phyloP scores from a whole-genome alignment of 2,329 filamentous ascomycete species.

The Penicillium corylophilum region DNA sequence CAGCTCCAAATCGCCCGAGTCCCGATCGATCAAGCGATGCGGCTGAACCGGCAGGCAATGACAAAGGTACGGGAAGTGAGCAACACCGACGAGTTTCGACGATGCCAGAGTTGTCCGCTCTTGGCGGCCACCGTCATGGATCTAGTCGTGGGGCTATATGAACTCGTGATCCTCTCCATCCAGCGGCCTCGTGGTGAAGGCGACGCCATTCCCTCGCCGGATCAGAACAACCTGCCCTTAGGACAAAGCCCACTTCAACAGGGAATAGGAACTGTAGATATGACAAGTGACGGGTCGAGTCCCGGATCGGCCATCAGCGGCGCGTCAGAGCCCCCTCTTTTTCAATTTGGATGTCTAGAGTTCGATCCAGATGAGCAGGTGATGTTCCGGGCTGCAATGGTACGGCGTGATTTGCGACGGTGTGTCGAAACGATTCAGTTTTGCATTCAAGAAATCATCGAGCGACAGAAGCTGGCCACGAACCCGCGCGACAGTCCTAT shows the following conservation, averaged over 20 bases:
- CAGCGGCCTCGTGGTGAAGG: not conserved
- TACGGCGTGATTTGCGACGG: constrained; percentile 1
- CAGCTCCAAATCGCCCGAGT: not conserved
- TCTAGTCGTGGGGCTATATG: not conserved
- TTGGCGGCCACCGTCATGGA: not conserved
- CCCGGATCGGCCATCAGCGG: not conserved
- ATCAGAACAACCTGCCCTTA: too few species aligned
- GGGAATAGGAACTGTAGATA: too few species aligned
- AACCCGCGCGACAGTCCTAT: not conserved
- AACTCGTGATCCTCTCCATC: not conserved
- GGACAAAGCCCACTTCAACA: too few species aligned
- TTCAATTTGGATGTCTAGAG: constrained; percentile 4
- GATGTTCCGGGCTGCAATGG: constrained; percentile 2
- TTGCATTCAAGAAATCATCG: not conserved
- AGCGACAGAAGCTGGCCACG: not conserved
- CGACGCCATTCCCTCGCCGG: not conserved
- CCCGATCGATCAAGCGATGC: constrained; percentile 1
- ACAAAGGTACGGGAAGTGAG: not conserved
- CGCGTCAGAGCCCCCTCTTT: not conserved
- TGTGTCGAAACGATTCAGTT: constrained; percentile 2
- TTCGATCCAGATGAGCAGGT: constrained; percentile 3
- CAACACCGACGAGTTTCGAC: not conserved
- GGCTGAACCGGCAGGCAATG: not conserved
- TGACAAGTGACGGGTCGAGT: not conserved
- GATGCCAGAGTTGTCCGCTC: not conserved